Percentiles rank a stretch among this genome's conserved stretches.
Evolutionary conservation across 441 rosid species (phyloP).

Genomic region (Eruca vesicaria): DNA sequence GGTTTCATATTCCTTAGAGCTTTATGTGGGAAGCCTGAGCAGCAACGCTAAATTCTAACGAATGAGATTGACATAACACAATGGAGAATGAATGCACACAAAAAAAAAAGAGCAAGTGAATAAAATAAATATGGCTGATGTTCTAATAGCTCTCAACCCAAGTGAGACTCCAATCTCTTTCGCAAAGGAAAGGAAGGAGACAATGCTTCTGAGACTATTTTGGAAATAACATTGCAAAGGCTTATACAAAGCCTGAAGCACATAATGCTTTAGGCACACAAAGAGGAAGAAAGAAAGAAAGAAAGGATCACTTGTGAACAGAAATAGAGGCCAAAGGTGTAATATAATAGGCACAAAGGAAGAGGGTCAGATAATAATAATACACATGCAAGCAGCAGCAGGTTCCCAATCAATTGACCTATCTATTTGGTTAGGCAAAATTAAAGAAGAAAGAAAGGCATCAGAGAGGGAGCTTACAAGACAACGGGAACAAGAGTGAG

Average conservation of each 20-base stretch:
- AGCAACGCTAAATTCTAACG: background rate
- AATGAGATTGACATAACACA: background rate
- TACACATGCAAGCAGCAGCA: background rate
- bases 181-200: background rate
- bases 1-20: background rate
- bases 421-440: too few relatives aligned
- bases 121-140: background rate
- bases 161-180: background rate
- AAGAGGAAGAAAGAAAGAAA: too few relatives aligned
- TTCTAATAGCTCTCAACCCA: background rate
- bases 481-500: conserved; percentile 85
- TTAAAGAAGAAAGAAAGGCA: too few relatives aligned
- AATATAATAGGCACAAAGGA: too few relatives aligned
- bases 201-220: background rate
- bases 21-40: background rate
- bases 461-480: conserved; percentile 45
- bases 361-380: background rate
- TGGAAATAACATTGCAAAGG: background rate
- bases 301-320: too few relatives aligned
- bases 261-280: background rate
- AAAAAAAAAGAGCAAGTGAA: background rate
- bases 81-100: background rate
- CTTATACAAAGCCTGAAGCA: background rate
- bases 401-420: too few relatives aligned
- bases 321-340: too few relatives aligned